Base-by-base conservation (phyloP, 78 protist species). In the Dictyostelium citrinum region DNA sequence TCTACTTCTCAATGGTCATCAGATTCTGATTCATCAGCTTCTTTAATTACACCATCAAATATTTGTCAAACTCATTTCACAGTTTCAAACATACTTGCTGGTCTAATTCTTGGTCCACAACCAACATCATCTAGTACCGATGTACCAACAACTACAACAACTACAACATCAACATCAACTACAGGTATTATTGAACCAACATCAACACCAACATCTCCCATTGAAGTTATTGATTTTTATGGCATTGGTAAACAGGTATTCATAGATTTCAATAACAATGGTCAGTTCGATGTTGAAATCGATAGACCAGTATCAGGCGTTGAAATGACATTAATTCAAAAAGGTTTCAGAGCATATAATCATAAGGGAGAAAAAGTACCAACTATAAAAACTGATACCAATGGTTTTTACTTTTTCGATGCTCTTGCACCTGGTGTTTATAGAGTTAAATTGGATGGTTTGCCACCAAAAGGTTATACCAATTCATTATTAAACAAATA, bases 401-500 rank as follows among this genome's bases (percentile, higher is more conserved):
- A 75, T 41, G 91, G 91, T 27, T 29, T 14, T 11, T 84, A 84
- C 33, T 58, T n/a, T 43, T 84, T 84, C 67, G 91, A 84, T 41
- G 9, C n/a, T 6, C 10, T 84, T 24, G 43, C 82, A 12, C 22
- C 61, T 1, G 91, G 91, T 24, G 35, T 10, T 1, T 84, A 84
- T 68, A 39, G 24, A 8, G 33, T 82, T 17, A 27, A 31, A 22
- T 64, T 82, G n/a, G 60, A 3, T 1, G 24, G 12, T 45, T 68
- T 41, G 1, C 70, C 81, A 24, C 81, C 68, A 27, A 2, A 16
- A 67, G 61, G 51, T 27, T 45, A 33, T 51, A 17, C 7, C 8
- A n/a, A 29, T 14, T 22, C 78, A 1, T 1, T 3, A 17, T 49
- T 29, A 35, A 41, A n/a, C 49, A 41, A 27, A 5, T 12, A 82